Evolutionary conservation across 2,329 filamentous ascomycete genomes (phyloP), one percentile per base, ranked within the genome.

Genomic region (Colletotrichum lini): DNA sequence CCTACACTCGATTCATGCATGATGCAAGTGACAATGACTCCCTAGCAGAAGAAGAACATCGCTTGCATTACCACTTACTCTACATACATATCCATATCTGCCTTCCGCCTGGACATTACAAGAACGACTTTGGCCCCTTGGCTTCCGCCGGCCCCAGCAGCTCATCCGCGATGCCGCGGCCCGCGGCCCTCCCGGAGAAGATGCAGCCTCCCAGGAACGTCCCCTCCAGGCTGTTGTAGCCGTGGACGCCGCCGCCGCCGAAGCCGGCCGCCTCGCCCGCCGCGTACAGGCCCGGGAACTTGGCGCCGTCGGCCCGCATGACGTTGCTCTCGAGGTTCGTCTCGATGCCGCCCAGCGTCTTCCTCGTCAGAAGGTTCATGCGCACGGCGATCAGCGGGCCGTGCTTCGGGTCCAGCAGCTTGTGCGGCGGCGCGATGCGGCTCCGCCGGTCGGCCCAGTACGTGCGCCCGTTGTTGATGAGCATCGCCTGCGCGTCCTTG

Each of bases 131-230:
- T 7, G 47, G 30, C 16, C 72, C 67, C 61, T 62, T 72, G 35
- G 30, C 40, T 23, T 71, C 60, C 6, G 67, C 60, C 42, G 70
- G 67, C 4, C 70, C 70, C 47, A 75, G 49, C 59, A 84, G 65
- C 73, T 89, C 87, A 4, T 85, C 83, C 0, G 84, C 87, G 74
- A 91, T 86, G 0, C 84, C 88, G 12, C 85, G 80, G 0, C 89
- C 89, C 0, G 89, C 89, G 0, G 85, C 85, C 7, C 88, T 80
- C 0, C 89, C 89, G 0, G 89, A 90, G 74, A 91, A 91, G 74
- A 91, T 90, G 70, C 89, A 91, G 0, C 89, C 89, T 16, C 89
- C 89, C 4, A 91, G 74, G 75, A 91, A 91, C 0, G 89, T 91
- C 0, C 89, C 89, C 77, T 91, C 89, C 45, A 91, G 84, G 1